Evolutionary conservation across 2,329 filamentous ascomycete genomes (phyloP).

Genomic region (Xylariomycetidae sp.): DNA sequence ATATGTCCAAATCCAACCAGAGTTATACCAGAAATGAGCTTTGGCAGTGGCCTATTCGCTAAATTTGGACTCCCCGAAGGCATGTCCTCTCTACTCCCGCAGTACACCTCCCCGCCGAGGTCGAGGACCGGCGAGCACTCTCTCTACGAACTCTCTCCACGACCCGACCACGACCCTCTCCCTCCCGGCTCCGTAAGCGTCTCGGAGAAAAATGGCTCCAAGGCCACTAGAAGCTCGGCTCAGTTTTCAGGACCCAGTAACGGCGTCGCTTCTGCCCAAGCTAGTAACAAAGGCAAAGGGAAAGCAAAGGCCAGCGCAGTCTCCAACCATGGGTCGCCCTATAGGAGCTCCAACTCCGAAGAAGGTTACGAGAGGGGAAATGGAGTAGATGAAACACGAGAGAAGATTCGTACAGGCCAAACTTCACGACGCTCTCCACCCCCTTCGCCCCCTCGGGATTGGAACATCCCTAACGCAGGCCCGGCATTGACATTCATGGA

Average conservation of each 20-base stretch:
- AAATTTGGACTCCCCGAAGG: slow-evolving; percentile 18
- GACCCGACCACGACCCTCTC: slow-evolving; percentile 23
- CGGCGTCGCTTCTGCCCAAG: slow-evolving; percentile 4
- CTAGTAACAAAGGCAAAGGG: slow-evolving; percentile 11
- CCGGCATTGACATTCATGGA: slow-evolving; percentile 22
- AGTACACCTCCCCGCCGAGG: slow-evolving; percentile 15
- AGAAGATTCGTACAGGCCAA: slow-evolving; percentile 6
- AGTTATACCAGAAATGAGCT: slow-evolving; percentile 18
- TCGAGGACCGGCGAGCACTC: slow-evolving; percentile 21
- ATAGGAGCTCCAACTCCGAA: slow-evolving; percentile 7
- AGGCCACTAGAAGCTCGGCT: too few relatives aligned
- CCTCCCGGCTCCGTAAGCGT: too few relatives aligned
- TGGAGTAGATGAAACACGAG: slow-evolving; percentile 2
- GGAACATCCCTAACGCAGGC: slow-evolving; percentile 5
- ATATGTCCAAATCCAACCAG: neutral
- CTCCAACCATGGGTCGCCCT: too few relatives aligned
- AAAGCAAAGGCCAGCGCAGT: too few relatives aligned
- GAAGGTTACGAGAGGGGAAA: slow-evolving; percentile 7
- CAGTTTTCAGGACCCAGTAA: too few relatives aligned
- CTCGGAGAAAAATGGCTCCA: too few relatives aligned
- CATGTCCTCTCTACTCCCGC: slow-evolving; percentile 18
- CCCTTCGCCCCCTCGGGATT: slow-evolving; percentile 9
- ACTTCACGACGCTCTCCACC: slow-evolving; percentile 19
- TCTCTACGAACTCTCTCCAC: slow-evolving; percentile 25
- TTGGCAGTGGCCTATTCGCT: slow-evolving; percentile 19